Percentiles rank a stretch among this genome's conserved stretches.
Conservation (phyloP, 768 basidiomycete species). For the Leccinum ochraceum region DNA sequence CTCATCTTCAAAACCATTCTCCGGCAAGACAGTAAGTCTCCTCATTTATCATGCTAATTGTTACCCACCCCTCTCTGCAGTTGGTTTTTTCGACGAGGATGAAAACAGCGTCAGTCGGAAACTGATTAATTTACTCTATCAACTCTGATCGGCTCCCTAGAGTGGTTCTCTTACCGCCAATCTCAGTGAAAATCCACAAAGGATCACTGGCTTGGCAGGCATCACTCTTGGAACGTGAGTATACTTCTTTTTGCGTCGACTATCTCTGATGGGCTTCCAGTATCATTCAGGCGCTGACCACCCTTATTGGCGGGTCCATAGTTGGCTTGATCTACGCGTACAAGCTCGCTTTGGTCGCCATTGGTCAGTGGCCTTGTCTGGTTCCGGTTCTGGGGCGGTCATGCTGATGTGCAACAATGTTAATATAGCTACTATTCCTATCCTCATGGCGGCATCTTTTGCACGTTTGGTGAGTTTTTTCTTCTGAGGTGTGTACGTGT, state of each 20-base stretch:
- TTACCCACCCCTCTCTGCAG: slow-evolving; percentile 33
- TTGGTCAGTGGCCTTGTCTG: slow-evolving; percentile 33
- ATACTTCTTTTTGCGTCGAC: neutral
- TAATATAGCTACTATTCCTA: slow-evolving; percentile 57
- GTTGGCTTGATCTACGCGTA: slow-evolving; percentile 79
- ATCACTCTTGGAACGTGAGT: slow-evolving; percentile 79
- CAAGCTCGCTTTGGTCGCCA: slow-evolving; percentile 79
- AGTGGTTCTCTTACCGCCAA: slow-evolving; percentile 80
- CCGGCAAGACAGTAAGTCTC: slow-evolving; percentile 73
- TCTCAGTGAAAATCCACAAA: slow-evolving; percentile 86
- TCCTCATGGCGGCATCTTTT: slow-evolving; percentile 74
- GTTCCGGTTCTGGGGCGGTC: neutral
- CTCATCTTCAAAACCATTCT: slow-evolving; percentile 79
- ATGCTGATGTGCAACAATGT: neutral
- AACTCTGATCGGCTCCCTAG: slow-evolving; percentile 33
- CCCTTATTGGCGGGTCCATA: slow-evolving; percentile 67
- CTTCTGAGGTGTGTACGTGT: slow-evolving; percentile 1
- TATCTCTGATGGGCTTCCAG: slow-evolving; percentile 33
- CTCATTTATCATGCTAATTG: neutral
- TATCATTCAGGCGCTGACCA: slow-evolving; percentile 78
- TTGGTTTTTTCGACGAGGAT: slow-evolving; percentile 88
- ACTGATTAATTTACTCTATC: neutral
- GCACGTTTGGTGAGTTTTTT: slow-evolving; percentile 66
- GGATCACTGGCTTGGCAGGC: slow-evolving; percentile 85
- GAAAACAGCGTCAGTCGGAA: slow-evolving; percentile 61